phyloP scores from a whole-genome alignment of 805 yeast species.

The Vanderwaltozyma polyspora region DNA sequence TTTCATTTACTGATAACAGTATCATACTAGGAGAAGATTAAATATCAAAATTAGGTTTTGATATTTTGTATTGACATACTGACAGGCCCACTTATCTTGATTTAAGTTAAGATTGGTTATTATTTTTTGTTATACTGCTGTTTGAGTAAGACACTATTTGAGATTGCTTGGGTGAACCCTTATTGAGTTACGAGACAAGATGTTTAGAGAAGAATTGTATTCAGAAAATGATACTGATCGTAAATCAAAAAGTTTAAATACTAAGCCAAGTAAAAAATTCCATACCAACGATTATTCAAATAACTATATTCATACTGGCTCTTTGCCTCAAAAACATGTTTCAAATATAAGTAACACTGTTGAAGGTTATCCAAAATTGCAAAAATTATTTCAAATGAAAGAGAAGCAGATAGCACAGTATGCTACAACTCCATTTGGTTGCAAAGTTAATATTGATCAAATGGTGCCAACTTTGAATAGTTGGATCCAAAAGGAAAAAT shows the following conservation, averaged over 20 bases:
- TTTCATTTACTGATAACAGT: no score
- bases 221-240: conserved; percentile 1
- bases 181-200: no score
- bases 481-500: conserved; percentile 49
- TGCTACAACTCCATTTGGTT: conserved; percentile 57
- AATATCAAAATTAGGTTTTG: no score
- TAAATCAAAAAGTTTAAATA: conserved; percentile 12
- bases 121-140: neutral
- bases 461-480: conserved; percentile 46
- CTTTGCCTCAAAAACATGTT: conserved; percentile 51
- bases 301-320: conserved; percentile 51
- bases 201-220: conserved; percentile 5
- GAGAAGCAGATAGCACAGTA: conserved; percentile 41
- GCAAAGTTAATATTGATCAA: conserved; percentile 38
- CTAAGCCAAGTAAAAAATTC: conserved; percentile 19
- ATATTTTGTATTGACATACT: no score
- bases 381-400: conserved; percentile 55
- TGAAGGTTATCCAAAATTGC: conserved; percentile 80
- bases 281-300: conserved; percentile 67
- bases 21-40: no score
- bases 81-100: no score
- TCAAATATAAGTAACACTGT: conserved; percentile 56
- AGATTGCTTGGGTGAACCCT: no score
- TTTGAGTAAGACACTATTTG: neutral
- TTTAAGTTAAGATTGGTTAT: no score